Evolutionary conservation across 768 basidiomycete genomes (phyloP).

Genomic region (Pisolithus sp.): DNA sequence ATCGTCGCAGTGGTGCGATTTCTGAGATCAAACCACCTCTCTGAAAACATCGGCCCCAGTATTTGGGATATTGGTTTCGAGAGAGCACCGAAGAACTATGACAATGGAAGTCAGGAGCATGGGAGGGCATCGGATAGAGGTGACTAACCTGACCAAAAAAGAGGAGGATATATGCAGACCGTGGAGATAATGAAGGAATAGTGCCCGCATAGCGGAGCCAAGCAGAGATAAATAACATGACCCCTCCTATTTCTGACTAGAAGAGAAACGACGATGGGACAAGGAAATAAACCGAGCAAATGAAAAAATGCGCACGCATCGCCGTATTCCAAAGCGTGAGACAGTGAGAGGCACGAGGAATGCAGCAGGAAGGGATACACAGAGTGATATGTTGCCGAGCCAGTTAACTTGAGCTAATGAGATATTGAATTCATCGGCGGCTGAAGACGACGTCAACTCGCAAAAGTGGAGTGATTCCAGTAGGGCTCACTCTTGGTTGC

Average conservation of each 20-base stretch:
- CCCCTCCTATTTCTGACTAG: slow-evolving; percentile 54
- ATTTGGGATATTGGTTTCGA: slow-evolving; percentile 67
- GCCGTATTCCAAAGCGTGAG: slow-evolving; percentile 49
- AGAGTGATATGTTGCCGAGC: slow-evolving; percentile 60
- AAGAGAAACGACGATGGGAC: neutral
- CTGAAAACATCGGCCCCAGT: slow-evolving; percentile 67
- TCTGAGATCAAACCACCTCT: slow-evolving; percentile 68
- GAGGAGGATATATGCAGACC: slow-evolving; percentile 52
- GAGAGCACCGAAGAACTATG: slow-evolving; percentile 50
- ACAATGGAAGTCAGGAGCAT: neutral
- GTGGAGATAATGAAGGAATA: slow-evolving; percentile 37
- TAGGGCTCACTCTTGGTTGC: slow-evolving; percentile 51
- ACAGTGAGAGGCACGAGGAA: slow-evolving; percentile 48
- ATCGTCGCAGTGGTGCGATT: slow-evolving; percentile 64
- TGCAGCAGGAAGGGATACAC: slow-evolving; percentile 54
- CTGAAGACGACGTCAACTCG: slow-evolving; percentile 26
- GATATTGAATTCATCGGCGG: slow-evolving; percentile 52
- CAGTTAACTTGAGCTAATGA: slow-evolving; percentile 65
- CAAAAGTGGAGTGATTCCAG: neutral
- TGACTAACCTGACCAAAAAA: slow-evolving; percentile 54
- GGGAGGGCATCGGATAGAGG: neutral
- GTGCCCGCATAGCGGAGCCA: slow-evolving; percentile 75
- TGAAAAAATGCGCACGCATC: slow-evolving; percentile 39
- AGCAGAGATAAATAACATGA: slow-evolving; percentile 46
- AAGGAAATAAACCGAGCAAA: neutral